These are phyloP conservation scores for Sporobolomyces phaffii DNA, from an alignment of 768 basidiomycete species.

Conservation along the genomic window DNA sequence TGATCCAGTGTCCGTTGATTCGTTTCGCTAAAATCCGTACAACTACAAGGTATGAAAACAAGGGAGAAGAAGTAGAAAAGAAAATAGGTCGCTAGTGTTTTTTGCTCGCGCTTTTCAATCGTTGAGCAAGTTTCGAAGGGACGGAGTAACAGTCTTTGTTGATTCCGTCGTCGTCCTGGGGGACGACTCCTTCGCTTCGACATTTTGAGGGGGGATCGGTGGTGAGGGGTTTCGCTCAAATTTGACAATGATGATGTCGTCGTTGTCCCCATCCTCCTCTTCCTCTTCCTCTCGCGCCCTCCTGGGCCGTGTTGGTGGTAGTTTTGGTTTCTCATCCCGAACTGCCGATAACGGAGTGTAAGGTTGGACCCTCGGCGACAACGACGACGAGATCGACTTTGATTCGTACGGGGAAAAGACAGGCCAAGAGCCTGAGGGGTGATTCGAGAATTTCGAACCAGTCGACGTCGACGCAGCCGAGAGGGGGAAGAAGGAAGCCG, in stretches of 20 bases:
- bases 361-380: not conserved
- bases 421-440: not conserved
- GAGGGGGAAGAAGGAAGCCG: constrained; percentile 10
- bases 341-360: constrained; percentile 6
- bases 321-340: not conserved
- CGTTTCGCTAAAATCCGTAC: too few species aligned
- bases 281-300: not conserved
- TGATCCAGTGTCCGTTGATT: too few species aligned
- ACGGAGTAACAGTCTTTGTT: not conserved
- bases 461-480: not conserved
- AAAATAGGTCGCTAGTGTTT: not conserved
- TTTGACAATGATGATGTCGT: not conserved
- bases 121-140: not conserved
- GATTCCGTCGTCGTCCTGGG: not conserved
- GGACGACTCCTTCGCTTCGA: not conserved
- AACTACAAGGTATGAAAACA: not conserved
- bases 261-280: too few species aligned
- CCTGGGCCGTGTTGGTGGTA: too few species aligned
- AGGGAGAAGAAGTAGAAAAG: not conserved
- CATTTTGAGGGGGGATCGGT: too few species aligned
- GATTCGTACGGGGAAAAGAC: not conserved
- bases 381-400: not conserved
- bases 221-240: not conserved
- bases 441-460: not conserved
- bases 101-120: not conserved